Percentiles rank a stretch among this genome's conserved stretches.
Conservation (phyloP, 192 early-diverging fungal species). For the Entophlyctis luteolus region DNA sequence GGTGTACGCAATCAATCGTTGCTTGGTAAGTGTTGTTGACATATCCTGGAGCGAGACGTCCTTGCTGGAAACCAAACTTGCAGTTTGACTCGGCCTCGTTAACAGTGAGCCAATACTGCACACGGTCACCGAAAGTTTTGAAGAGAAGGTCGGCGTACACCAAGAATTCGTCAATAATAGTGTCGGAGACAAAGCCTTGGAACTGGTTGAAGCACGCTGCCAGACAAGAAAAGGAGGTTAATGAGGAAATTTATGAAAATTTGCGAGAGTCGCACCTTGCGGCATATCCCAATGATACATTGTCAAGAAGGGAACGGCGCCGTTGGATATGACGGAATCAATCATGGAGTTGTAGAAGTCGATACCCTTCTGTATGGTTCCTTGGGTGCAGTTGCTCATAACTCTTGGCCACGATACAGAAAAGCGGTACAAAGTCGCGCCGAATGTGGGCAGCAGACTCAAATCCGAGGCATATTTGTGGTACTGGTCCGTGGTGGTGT, state of each 20-base stretch:
- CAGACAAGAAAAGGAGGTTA: neutral
- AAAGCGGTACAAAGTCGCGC: constrained; percentile 34
- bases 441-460: constrained; percentile 15
- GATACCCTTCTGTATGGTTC: constrained; percentile 25
- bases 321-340: constrained; percentile 28
- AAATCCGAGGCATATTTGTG: constrained; percentile 26
- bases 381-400: constrained; percentile 26
- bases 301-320: constrained; percentile 32
- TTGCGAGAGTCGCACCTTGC: constrained; percentile 11
- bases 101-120: constrained; percentile 34
- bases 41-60: neutral
- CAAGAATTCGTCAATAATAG: constrained; percentile 31
- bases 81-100: constrained; percentile 33
- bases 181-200: neutral
- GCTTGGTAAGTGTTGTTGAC: neutral
- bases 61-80: constrained; percentile 8
- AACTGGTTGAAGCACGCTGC: constrained; percentile 29
- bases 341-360: constrained; percentile 33
- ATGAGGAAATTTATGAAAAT: neutral
- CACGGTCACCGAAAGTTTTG: constrained; percentile 5
- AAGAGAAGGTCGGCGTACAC: constrained; percentile 30
- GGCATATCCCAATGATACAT: constrained; percentile 37
- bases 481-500: constrained; percentile 27
- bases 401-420: constrained; percentile 36
- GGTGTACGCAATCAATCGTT: constrained; percentile 5